These are phyloP conservation scores for Uronychia binucleata DNA, from an alignment of 73 alveolate genomes.

Conservation along the genomic window DNA sequence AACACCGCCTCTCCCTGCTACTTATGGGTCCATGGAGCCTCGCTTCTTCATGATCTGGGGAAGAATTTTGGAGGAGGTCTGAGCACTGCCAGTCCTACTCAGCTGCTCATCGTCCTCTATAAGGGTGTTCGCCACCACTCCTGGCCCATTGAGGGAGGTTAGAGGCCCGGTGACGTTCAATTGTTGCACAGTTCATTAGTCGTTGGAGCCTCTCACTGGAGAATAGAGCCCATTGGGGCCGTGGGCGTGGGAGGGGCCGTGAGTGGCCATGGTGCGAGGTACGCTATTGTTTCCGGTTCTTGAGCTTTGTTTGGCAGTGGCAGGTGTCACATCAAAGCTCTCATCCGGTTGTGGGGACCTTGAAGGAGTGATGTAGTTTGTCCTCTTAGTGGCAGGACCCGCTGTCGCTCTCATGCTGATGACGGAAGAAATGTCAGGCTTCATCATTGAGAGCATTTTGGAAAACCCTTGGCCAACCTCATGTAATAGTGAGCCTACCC, in stretches of 20 bases:
- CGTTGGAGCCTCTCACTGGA: neutral
- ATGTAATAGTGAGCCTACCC: too few species aligned
- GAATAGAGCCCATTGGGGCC: neutral
- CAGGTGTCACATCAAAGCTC: neutral
- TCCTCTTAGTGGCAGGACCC: neutral
- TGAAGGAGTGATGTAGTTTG: neutral
- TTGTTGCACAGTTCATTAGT: neutral
- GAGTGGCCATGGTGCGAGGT: neutral
- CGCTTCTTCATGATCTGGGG: neutral
- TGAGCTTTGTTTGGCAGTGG: neutral
- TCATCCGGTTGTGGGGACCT: neutral
- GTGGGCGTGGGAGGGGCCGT: too few species aligned
- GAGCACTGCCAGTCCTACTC: neutral
- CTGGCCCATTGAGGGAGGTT: neutral
- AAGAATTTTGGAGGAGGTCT: neutral
- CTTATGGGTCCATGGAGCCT: neutral
- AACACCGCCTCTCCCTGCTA: neutral
- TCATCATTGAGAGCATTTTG: neutral
- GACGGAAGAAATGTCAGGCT: neutral
- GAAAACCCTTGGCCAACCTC: neutral
- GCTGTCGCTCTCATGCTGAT: neutral
- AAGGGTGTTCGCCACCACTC: neutral
- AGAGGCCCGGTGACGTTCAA: neutral
- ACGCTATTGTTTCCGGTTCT: neutral
- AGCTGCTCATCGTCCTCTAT: neutral